These are phyloP conservation scores for Eucalyptus pumila DNA, from an alignment of 345 rosid species.

Conservation along the genomic window DNA sequence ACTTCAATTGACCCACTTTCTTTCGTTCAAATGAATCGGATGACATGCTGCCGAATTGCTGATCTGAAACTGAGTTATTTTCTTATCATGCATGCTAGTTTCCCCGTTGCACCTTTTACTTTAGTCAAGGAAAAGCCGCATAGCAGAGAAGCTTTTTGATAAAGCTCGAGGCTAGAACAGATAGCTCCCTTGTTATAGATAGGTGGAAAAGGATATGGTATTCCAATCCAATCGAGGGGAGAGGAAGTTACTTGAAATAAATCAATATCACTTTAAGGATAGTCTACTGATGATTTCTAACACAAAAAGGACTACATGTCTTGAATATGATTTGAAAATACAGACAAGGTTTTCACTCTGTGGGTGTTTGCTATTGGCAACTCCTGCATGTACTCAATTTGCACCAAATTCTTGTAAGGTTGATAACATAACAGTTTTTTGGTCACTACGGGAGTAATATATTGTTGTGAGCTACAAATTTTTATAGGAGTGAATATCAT, in stretches of 20 bases:
- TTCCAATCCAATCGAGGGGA: not conserved
- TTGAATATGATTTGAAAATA: not conserved
- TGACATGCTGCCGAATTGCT: not conserved
- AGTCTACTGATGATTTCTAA: not conserved
- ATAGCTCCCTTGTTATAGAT: not conserved
- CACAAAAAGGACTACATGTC: not conserved
- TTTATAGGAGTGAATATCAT: fast-evolving
- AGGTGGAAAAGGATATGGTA: not conserved
- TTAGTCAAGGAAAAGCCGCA: not conserved
- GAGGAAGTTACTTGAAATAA: not conserved
- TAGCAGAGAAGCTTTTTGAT: too few species aligned
- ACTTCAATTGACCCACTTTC: not conserved
- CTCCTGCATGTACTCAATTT: not conserved
- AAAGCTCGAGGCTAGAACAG: not conserved
- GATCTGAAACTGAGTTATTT: not conserved
- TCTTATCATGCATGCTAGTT: not conserved
- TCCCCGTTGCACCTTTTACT: not conserved
- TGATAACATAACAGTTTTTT: too few species aligned
- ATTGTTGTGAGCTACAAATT: too few species aligned
- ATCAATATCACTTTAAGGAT: not conserved
- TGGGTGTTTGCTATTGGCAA: not conserved
- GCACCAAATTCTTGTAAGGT: too few species aligned
- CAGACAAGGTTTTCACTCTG: not conserved
- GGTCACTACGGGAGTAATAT: fast-evolving
- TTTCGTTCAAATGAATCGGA: not conserved